These are phyloP conservation scores for Coix lacrymajobi DNA, from an alignment of 176 grass and related monocot genomes.

Conservation along the genomic window DNA sequence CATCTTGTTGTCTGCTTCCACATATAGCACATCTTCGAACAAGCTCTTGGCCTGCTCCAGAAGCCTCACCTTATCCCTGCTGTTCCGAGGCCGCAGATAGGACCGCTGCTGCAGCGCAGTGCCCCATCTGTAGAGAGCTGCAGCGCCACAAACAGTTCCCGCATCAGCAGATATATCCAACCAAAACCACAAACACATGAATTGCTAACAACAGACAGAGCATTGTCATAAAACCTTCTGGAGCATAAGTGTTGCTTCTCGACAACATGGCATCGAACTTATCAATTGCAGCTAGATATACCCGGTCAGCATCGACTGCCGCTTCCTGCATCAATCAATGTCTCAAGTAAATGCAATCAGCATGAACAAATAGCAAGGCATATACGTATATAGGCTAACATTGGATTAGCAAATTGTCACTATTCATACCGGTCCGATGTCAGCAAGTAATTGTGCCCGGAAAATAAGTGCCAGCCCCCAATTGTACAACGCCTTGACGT, in stretches of 20 bases:
- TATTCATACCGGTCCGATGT: slow-evolving; percentile 87
- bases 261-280: slow-evolving; percentile 93
- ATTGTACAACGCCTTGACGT: slow-evolving; percentile 80
- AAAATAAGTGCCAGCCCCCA: slow-evolving; percentile 82
- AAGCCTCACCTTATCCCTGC: slow-evolving; percentile 71
- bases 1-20: slow-evolving; percentile 62
- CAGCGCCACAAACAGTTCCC: slow-evolving; percentile 12
- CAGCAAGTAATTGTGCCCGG: slow-evolving; percentile 79
- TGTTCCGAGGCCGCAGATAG: slow-evolving; percentile 48
- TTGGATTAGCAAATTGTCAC: neutral
- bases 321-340: slow-evolving; percentile 68
- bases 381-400: no score
- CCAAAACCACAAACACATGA: neutral
- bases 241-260: slow-evolving; percentile 63
- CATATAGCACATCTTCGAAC: slow-evolving; percentile 79
- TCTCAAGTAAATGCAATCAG: neutral
- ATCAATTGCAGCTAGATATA: slow-evolving; percentile 88
- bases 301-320: slow-evolving; percentile 69
- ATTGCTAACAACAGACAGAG: neutral
- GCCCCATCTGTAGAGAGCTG: slow-evolving; percentile 94
- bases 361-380: neutral
- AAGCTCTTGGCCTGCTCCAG: slow-evolving; percentile 90
- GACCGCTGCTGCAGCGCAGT: slow-evolving; percentile 73
- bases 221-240: slow-evolving; percentile 52
- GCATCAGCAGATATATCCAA: neutral